phyloP scores from a whole-genome alignment of 257 asterid genomes.

The Coffea canephora region DNA sequence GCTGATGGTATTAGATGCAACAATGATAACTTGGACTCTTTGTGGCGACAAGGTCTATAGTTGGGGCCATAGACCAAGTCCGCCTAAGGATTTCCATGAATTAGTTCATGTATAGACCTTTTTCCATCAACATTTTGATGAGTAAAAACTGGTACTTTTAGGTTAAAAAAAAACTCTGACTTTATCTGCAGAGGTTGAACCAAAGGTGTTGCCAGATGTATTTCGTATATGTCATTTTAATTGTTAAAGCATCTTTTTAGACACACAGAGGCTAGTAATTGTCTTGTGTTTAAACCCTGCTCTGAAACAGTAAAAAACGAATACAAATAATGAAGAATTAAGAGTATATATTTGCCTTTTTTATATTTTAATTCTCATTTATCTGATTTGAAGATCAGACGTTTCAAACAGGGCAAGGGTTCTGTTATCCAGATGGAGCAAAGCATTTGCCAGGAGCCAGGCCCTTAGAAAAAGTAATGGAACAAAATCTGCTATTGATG shows the following conservation, averaged over 20 bases:
- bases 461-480: constrained; percentile 57
- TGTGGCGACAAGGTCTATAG: no score
- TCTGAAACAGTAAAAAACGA: not conserved
- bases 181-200: not conserved
- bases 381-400: constrained; percentile 90
- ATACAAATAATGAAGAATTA: not conserved
- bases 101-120: not conserved
- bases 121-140: not conserved
- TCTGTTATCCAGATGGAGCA: constrained; percentile 80
- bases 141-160: not conserved
- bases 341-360: not conserved
- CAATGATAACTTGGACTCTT: no score
- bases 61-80: no score
- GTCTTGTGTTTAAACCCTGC: not conserved
- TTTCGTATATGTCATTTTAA: not conserved
- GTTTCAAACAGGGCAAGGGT: constrained; percentile 91
- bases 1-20: no score
- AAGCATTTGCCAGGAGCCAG: constrained; percentile 64
- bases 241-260: not conserved
- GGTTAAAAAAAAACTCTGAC: not conserved
- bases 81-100: not conserved
- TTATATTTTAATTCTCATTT: constrained; percentile 44
- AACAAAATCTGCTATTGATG: constrained; percentile 53
- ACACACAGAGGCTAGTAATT: not conserved
- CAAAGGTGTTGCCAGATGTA: not conserved